phyloP scores from a whole-genome alignment of 768 basidiomycete species.

The Fomitopsis serialis region DNA sequence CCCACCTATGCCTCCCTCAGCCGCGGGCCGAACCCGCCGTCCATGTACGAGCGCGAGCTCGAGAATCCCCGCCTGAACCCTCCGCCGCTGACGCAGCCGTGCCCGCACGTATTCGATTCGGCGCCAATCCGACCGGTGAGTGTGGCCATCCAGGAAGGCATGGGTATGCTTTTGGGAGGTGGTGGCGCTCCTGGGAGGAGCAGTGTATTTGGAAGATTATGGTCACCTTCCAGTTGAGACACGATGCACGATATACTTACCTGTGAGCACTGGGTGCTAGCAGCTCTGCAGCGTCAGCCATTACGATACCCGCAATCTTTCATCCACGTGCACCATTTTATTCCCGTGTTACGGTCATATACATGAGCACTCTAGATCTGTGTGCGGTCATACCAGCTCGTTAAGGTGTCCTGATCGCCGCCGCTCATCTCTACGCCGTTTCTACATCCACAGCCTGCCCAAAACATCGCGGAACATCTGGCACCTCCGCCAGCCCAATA shows the following conservation, averaged over 20 bases:
- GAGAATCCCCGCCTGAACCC: slow-evolving; percentile 42
- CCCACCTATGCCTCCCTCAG: slow-evolving; percentile 45
- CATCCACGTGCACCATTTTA: neutral
- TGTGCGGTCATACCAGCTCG: neutral
- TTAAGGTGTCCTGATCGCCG: neutral
- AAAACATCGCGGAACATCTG: neutral
- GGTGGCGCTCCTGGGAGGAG: slow-evolving; percentile 29
- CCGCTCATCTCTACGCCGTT: neutral
- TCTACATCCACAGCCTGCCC: neutral
- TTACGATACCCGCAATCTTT: too few relatives aligned
- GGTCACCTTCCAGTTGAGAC: too few relatives aligned
- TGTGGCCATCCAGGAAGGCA: slow-evolving; percentile 68
- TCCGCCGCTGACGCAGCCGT: slow-evolving; percentile 62
- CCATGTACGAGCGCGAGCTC: slow-evolving; percentile 73
- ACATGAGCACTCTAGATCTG: neutral
- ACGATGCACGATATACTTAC: too few relatives aligned
- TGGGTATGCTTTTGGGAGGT: slow-evolving; percentile 54
- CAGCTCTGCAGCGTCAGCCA: too few relatives aligned
- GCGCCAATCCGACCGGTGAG: slow-evolving; percentile 72
- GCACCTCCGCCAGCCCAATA: slow-evolving; percentile 10
- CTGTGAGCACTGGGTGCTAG: too few relatives aligned
- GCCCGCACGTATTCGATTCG: slow-evolving; percentile 75
- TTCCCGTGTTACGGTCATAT: neutral
- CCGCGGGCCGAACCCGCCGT: slow-evolving; percentile 51
- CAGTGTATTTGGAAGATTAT: slow-evolving; percentile 61